Conservation (phyloP, 306 rosid species). For the Boehmeria nivea region DNA sequence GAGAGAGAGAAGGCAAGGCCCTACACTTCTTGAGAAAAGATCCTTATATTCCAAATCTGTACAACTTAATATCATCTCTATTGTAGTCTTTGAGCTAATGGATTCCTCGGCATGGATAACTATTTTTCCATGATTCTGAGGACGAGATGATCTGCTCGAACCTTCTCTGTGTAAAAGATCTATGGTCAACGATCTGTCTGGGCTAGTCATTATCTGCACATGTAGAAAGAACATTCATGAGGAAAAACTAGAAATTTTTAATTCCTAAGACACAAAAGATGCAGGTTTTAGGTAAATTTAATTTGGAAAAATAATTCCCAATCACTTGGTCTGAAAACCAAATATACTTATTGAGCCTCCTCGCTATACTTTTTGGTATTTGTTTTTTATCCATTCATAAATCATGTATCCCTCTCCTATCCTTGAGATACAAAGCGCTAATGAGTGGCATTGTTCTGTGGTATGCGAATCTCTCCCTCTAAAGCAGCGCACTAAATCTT, state of each 20-base stretch:
- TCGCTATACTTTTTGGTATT: no score
- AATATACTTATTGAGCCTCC: neutral
- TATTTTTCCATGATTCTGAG: conserved; percentile 58
- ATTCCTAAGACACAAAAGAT: conserved; percentile 4
- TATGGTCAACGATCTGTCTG: conserved; percentile 55
- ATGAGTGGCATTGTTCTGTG: neutral
- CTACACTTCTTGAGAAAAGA: conserved; percentile 92
- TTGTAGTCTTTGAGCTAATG: conserved; percentile 65
- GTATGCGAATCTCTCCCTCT: neutral
- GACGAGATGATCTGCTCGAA: conserved; percentile 40
- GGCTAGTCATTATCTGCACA: conserved; percentile 76
- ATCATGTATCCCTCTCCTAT: neutral
- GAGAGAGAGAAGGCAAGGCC: conserved; percentile 19
- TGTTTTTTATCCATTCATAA: neutral
- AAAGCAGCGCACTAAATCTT: neutral
- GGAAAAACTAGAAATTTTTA: conserved; percentile 20
- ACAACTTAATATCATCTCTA: conserved; percentile 76
- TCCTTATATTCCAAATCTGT: conserved; percentile 88
- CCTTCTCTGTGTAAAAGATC: conserved; percentile 63
- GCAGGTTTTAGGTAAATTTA: conserved; percentile 2
- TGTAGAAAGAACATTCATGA: conserved; percentile 22
- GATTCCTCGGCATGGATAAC: conserved; percentile 79
- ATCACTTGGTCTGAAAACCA: conserved; percentile 9
- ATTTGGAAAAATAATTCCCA: conserved; percentile 10
- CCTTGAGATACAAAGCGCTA: neutral